Percentiles rank a stretch among this genome's conserved stretches.
Conservation (phyloP, 345 rosid species). For the Gossypium thurberi region DNA sequence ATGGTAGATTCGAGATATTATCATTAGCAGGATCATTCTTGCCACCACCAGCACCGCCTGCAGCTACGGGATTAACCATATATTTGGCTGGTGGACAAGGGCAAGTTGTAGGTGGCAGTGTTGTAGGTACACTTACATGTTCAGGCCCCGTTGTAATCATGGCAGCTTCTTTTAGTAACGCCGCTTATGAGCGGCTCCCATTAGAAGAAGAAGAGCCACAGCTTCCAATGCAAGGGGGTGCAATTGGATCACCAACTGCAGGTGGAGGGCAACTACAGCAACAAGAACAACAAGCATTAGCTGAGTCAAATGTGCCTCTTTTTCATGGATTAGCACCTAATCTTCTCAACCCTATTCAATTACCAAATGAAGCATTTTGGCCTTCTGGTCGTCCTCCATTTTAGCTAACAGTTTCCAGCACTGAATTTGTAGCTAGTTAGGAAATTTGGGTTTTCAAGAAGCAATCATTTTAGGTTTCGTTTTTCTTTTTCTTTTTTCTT, state of each 20-base stretch:
- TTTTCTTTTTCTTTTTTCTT: not conserved
- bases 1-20: conserved; percentile 88
- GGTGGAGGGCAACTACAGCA: conserved; percentile 30
- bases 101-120: conserved; percentile 95
- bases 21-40: conserved; percentile 86
- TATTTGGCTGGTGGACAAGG: conserved; percentile 95
- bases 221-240: conserved; percentile 57
- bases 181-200: conserved; percentile 95
- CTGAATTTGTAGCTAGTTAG: not conserved
- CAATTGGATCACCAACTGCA: conserved; percentile 53
- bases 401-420: conserved; percentile 5
- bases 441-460: not conserved
- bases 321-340: conserved; percentile 90
- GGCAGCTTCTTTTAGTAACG: conserved; percentile 98
- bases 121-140: conserved; percentile 73
- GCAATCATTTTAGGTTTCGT: not conserved
- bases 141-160: conserved; percentile 90
- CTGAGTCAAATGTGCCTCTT: conserved; percentile 40
- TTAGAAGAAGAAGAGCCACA: conserved; percentile 83
- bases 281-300: conserved; percentile 40
- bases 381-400: conserved; percentile 71
- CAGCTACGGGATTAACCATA: conserved; percentile 91
- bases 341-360: conserved; percentile 73
- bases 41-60: conserved; percentile 95
- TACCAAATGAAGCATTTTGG: conserved; percentile 82